Evolutionary conservation across 1,284 basidiomycete genomes (phyloP).

Genomic region (Heterobasidion irregulare): DNA sequence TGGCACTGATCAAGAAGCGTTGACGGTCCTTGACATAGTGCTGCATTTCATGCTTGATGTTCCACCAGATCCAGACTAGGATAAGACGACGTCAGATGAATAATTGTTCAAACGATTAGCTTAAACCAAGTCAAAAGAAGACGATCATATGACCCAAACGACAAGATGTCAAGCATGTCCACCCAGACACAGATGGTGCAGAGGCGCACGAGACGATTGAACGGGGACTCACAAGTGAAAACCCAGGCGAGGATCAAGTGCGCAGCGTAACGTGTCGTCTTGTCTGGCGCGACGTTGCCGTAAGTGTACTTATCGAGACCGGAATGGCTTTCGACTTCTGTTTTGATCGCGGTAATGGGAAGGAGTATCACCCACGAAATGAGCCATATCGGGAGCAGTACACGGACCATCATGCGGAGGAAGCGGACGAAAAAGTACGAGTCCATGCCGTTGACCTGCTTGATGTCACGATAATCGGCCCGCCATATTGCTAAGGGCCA

Average conservation of each 20-base stretch:
- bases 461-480: constrained; percentile 53
- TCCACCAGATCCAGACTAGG: constrained; percentile 77
- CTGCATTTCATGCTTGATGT: constrained; percentile 74
- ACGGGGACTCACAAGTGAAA: constrained; percentile 57
- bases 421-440: constrained; percentile 93
- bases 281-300: constrained; percentile 59
- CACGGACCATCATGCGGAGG: constrained; percentile 71
- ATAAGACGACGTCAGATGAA: neutral
- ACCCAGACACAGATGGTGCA: no score
- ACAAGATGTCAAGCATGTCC: no score
- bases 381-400: constrained; percentile 80
- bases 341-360: constrained; percentile 57
- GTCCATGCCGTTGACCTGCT: constrained; percentile 80
- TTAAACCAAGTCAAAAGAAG: no score
- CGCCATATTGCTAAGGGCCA: constrained; percentile 57
- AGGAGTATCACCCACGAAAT: constrained; percentile 66
- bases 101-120: no score
- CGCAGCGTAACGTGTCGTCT: constrained; percentile 60
- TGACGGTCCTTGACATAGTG: constrained; percentile 82
- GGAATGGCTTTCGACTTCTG: constrained; percentile 33
- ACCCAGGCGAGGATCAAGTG: constrained; percentile 69
- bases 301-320: constrained; percentile 77
- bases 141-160: no score
- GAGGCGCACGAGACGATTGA: neutral
- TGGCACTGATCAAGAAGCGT: constrained; percentile 69